Base-by-base conservation (phyloP, 2,329 filamentous ascomycete species). In the Trichoderma semiorbis region DNA sequence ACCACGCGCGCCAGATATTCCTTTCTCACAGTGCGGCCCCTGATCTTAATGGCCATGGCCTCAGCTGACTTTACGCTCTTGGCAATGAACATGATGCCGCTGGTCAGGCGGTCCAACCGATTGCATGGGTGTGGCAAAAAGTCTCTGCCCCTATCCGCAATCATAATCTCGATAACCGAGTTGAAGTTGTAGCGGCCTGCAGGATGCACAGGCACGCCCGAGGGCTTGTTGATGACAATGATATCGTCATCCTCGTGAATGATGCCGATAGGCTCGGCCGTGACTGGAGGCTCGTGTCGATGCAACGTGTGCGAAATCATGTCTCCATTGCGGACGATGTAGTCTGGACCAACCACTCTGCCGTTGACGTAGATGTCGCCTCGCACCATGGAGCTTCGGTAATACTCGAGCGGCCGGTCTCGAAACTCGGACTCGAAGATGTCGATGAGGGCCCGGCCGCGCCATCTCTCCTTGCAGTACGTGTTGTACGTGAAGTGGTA, bases 401-500 rank as follows among this genome's bases (percentile, higher is more conserved):
- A 99, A 83, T 99, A 99, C 77, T 93, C 92, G 36, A 90, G 80
- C 0, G 94, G 90, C 21, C 96, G 86, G 82, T 99, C 96, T 76
- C 96, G 90, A 79, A 99, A 99, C 81, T 99, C 96, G 79, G 91
- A 91, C 58, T 91, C 87, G 81, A 98, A 99, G 62, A 99, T 93
- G 62, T 98, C 94, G 66, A 97, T 85, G 61, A 99, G 84, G 73
- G 88, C 87, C 47, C 93, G 87, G 36, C 91, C 93, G 69, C 95
- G 89, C 96, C 96, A 99, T 81, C 96, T 88, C 83, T 97, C 88
- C 83, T 98, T 99, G 85, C 93, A 96, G 83, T 90, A 94, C 0
- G 95, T 98, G 79, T 97, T 97, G 85, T 98, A 98, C 3, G 95
- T 98, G 81, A 88, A 98, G 80, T 96, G 90, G 79, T 99, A 98